phyloP scores from a whole-genome alignment of 176 grass and related monocot species.

The Poa annua region DNA sequence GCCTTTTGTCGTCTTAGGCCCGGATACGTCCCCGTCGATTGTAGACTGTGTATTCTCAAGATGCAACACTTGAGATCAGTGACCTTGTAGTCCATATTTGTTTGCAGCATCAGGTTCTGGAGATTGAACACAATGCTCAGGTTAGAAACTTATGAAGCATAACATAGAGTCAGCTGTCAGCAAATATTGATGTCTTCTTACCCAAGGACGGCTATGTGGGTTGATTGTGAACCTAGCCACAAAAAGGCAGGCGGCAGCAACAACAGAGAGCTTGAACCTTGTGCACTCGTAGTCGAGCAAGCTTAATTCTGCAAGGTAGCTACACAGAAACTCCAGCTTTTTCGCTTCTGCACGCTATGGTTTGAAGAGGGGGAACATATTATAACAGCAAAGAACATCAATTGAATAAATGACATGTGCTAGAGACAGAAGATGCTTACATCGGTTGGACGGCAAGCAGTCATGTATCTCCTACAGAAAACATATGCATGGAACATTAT shows the following conservation, averaged over 20 bases:
- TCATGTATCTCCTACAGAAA: not conserved
- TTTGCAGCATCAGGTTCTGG: constrained; percentile 50
- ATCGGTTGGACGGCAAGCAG: constrained; percentile 31
- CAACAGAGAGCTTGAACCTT: constrained; percentile 53
- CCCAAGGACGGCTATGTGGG: constrained; percentile 58
- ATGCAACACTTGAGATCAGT: constrained; percentile 45
- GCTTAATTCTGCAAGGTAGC: constrained; percentile 72
- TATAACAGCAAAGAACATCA: not conserved
- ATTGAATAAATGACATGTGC: not conserved
- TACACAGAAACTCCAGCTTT: constrained; percentile 51
- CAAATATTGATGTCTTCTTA: constrained; percentile 17
- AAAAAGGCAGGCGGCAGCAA: constrained; percentile 62
- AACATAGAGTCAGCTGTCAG: not conserved
- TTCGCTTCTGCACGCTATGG: not conserved
- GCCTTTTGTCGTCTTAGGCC: not conserved
- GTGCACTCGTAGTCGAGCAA: constrained; percentile 55
- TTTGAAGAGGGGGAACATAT: not conserved
- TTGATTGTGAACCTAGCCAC: constrained; percentile 57
- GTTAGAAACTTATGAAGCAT: not conserved
- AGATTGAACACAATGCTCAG: not conserved
- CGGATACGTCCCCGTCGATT: constrained; percentile 19
- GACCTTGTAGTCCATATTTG: constrained; percentile 44
- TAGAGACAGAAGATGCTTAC: constrained; percentile 37
- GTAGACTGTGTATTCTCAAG: constrained; percentile 45
- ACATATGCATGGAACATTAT: not conserved